Base-by-base conservation (phyloP, 805 yeast species). In the Suhomyces emberorum region DNA sequence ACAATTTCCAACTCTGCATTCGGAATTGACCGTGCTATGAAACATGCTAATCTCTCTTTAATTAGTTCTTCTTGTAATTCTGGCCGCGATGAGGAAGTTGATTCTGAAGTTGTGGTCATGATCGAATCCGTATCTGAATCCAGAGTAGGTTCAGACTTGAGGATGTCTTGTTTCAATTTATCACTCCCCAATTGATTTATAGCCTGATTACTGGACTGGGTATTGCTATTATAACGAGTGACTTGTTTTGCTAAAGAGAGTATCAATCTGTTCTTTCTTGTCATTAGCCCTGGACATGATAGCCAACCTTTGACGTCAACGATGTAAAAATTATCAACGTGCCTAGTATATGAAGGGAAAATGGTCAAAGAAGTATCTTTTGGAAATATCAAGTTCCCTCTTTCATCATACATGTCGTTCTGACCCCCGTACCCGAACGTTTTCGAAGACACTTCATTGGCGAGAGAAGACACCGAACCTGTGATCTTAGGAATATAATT, bases 231-330 rank as follows among this genome's bases (percentile, higher is more conserved):
- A 37, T 56, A 61, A 33, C 77, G 75, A 0, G 80, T 74, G 33
- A 84, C 63, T 55, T 85, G 88, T 41, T 77, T 76, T 3, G 88
- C 86, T 29, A 88, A 59, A 0, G 88, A 72, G 15, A 83, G 55
- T 21, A 89, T 65, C 29, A 89, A 55, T 39, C 81, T 65, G 57
- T 88, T 87, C 51, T 83, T 87, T 28, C 95, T 67, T 20, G 76
- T 73, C 69, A 79, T 74, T 7, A 73, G 65, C 1, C 95, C 95
- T 0, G 88, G 87, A 28, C 84, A 69, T 8, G 77, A 70, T 18
- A 83, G 62, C 74, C 84, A 77, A 5, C 96, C 96, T 29, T 85
- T 70, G 3, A 89, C 76, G 23, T 78, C 77, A 26, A 74, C 73
- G 44, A 66, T 77, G 34, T 65, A 68, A 6, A 51, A 39, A 12